Evolutionary conservation across 495 filamentous ascomycete species (phyloP), one percentile per base, ranked within the genome.

Genomic region (Acidiella bohemica): DNA sequence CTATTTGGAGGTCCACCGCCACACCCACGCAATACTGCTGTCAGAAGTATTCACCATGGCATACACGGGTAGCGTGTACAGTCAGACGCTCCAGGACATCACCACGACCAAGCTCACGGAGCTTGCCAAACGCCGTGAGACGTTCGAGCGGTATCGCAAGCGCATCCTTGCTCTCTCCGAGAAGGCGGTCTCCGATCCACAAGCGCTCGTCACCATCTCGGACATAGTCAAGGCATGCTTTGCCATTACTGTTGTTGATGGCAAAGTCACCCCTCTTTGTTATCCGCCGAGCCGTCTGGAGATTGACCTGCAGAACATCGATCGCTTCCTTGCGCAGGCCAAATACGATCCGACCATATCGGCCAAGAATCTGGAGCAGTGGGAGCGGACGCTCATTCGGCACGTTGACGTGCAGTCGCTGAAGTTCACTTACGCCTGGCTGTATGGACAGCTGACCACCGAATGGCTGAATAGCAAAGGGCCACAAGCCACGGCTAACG

Each of bases 351-450:
- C 34, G 3, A 37, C 34, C 9, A 14, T 37, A 8, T 37, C 34
- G 4, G 22, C 7, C 13, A 11, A 23, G 20, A 26, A 2, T 13
- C n/a, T 37, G 34, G 20, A 5, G 22, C 18, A 25, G 34, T 37
- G 34, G 34, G 20, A 19, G 2, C 2, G 9, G 4, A 25, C 14
- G 20, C 19, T 37, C 7, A 19, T 37, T 2, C 34, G 34, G n/a
- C 34, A 37, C 17, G 34, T 58, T 14, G 58, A 68, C 32, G 34
- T 43, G 26, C 41, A 50, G 27, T 37, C 36, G 39, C 20, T 39
- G 28, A 53, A 50, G 38, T 58, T 53, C 29, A 50, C 50, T 17
- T 58, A 55, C 32, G 54, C 54, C n/a, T 31, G 26, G 9, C 28
- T 57, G 12, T 58, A 50, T 37, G 53, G 54, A 7, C 23, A 47